A percentile compares a stretch with the other conserved stretches of the same genome.
Evolutionary conservation across 2,329 filamentous ascomycete species (phyloP).

Genomic region (Colletotrichum neosansevieriae): DNA sequence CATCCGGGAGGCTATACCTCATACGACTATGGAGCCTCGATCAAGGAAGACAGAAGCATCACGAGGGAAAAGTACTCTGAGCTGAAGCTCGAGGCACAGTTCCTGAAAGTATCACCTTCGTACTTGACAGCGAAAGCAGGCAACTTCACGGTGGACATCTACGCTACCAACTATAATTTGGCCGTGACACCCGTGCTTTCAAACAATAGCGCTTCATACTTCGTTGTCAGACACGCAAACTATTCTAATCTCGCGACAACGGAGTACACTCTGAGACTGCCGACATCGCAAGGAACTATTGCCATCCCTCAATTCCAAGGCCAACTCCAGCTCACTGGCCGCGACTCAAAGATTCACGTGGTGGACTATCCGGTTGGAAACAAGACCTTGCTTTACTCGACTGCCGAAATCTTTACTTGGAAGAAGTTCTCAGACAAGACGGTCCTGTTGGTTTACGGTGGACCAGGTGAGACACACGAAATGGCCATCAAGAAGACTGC

Average conservation of each 20-base stretch:
- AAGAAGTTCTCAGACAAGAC: conserved; percentile 71
- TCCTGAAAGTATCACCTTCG: conserved; percentile 77
- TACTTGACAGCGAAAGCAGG: conserved; percentile 73
- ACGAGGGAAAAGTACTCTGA: conserved; percentile 83
- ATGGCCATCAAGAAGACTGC: conserved; percentile 60
- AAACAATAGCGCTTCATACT: conserved; percentile 69
- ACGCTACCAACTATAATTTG: conserved; percentile 63
- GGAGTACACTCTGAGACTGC: conserved; percentile 72
- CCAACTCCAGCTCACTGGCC: conserved; percentile 67
- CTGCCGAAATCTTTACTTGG: conserved; percentile 78
- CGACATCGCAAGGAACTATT: conserved; percentile 62
- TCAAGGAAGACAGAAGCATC: conserved; percentile 77
- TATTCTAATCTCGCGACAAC: conserved; percentile 70
- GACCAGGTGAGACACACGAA: conserved; percentile 72
- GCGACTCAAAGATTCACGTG: conserved; percentile 77
- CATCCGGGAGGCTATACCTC: conserved; percentile 74
- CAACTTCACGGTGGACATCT: conserved; percentile 61
- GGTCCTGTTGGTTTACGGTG: conserved; percentile 74
- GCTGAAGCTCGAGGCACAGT: conserved; percentile 81
- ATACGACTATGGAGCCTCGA: conserved; percentile 67
- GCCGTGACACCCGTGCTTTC: conserved; percentile 72
- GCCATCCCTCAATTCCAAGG: conserved; percentile 70
- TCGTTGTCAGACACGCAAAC: conserved; percentile 74
- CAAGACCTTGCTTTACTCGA: conserved; percentile 73
- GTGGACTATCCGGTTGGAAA: conserved; percentile 74